Conservation (phyloP, 768 basidiomycete species). For the Omphalotus guepiniiformis region DNA sequence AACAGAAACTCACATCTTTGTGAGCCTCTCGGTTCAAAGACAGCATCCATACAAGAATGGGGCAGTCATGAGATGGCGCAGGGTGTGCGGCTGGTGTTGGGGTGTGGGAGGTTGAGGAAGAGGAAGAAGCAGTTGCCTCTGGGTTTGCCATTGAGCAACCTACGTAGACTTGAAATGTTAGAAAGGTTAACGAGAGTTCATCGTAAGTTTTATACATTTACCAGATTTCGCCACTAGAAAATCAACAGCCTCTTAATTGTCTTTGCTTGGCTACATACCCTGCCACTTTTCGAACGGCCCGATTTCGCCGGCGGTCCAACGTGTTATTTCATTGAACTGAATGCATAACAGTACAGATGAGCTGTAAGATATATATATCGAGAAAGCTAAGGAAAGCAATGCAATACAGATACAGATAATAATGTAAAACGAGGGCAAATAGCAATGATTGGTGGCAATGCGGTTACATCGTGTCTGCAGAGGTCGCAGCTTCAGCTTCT, state of each 20-base stretch:
- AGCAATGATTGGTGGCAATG: constrained; percentile 21
- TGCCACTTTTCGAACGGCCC: too few relatives aligned
- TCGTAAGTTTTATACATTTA: too few relatives aligned
- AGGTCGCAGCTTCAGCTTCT: constrained; percentile 4
- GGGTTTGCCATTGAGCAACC: too few relatives aligned
- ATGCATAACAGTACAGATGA: constrained; percentile 7
- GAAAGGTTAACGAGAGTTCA: too few relatives aligned
- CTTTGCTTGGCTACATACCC: too few relatives aligned
- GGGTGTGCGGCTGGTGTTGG: not conserved
- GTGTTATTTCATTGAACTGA: too few relatives aligned
- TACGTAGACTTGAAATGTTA: too few relatives aligned
- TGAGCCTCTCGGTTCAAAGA: constrained; percentile 72
- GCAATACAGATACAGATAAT: constrained; percentile 26
- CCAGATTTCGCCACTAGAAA: too few relatives aligned
- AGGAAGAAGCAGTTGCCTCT: too few relatives aligned
- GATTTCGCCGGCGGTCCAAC: too few relatives aligned
- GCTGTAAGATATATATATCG: constrained; percentile 7
- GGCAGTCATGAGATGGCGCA: constrained; percentile 39
- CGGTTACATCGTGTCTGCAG: constrained; percentile 14
- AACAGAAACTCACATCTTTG: constrained; percentile 42
- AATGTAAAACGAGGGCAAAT: not conserved
- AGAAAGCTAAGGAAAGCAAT: constrained; percentile 22
- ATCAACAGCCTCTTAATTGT: too few relatives aligned
- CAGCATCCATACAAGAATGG: constrained; percentile 78
- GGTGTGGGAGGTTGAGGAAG: not conserved